These are phyloP conservation scores for Mollisia scopiformis DNA, from an alignment of 2,329 filamentous ascomycete species.

Conservation along the genomic window DNA sequence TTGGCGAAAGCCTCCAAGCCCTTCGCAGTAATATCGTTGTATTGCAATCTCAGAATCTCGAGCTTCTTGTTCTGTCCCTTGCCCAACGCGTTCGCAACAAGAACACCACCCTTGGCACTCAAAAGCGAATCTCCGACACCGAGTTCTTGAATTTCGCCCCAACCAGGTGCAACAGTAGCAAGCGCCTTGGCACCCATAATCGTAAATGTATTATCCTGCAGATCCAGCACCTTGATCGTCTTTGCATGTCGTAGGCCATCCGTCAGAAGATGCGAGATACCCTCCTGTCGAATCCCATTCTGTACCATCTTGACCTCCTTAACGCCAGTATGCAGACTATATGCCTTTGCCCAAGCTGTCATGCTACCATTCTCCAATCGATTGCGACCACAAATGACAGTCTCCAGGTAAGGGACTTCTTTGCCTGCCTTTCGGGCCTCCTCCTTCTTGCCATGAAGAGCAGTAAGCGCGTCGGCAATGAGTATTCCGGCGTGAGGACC, in stretches of 20 bases:
- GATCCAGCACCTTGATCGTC: constrained; percentile 75
- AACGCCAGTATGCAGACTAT: constrained; percentile 79
- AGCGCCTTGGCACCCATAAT: constrained; percentile 77
- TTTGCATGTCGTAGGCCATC: constrained; percentile 75
- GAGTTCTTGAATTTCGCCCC: constrained; percentile 78
- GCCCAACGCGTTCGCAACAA: constrained; percentile 73
- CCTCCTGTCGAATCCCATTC: constrained; percentile 94
- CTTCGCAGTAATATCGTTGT: constrained; percentile 86
- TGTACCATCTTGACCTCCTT: constrained; percentile 95
- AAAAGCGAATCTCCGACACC: constrained; percentile 89
- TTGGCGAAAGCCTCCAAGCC: constrained; percentile 73
- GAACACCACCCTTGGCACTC: constrained; percentile 73
- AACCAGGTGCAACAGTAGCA: constrained; percentile 72
- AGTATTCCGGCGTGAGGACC: constrained; percentile 88
- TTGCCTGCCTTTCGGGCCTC: constrained; percentile 72
- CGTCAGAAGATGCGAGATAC: constrained; percentile 79
- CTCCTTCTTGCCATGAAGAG: constrained; percentile 83
- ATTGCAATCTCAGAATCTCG: constrained; percentile 82
- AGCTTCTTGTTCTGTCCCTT: constrained; percentile 79
- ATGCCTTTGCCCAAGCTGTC: constrained; percentile 90
- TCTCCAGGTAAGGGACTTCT: constrained; percentile 83
- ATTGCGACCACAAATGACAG: constrained; percentile 96
- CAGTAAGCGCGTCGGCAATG: constrained; percentile 83
- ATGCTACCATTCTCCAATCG: constrained; percentile 95
- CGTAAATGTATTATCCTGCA: constrained; percentile 98